Base-by-base conservation (phyloP, 2,329 filamentous ascomycete genomes). In the Nigrospora oryzae region DNA sequence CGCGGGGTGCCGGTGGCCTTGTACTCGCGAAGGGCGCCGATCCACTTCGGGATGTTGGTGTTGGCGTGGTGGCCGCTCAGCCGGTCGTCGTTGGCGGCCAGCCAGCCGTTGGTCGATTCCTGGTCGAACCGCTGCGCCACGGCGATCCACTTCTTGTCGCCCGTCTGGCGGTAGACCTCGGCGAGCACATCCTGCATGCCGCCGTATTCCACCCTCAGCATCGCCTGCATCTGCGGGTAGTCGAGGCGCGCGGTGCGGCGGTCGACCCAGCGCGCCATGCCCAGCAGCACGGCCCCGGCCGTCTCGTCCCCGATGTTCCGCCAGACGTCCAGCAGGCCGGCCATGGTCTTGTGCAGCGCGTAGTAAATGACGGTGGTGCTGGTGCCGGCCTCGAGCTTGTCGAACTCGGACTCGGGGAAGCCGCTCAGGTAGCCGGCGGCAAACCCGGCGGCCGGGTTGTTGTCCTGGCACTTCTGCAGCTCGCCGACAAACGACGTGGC, bases 291-390 rank as follows among this genome's bases (percentile, higher is more conserved):
- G 2, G 66, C 60, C 5, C 61, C 60, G 6, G 73, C 69, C 4
- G 57, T 66, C 0, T 56, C 51, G 50, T 72, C 66, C 3, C 67
- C 70, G 11, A 71, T 57, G 15, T 63, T 57, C 5, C 66, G 63
- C 63, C 70, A 75, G 3, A 71, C 68, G 38, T 77, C 73, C 1
- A 75, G 64, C 11, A 76, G 61, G 0, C 73, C 73, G 1, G 70
- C 67, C 53, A 76, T 64, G 1, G 69, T 74, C 59, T 76, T 77
- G 58, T 77, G 73, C n/a, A 76, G 62, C 17, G 67, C 66, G 47
- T 77, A 77, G 56, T 75, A 77, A 0, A 72, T 71, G 1, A 77
- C 73, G 39, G 75, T 75, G 28, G 72, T 71, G 36, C 68, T 72
- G 42, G 61, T 71, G 1, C 71, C 57, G 0, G 56, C 54, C 44